Base-by-base conservation (phyloP, 306 rosid genomes). In the Gastrolobium bilobum region DNA sequence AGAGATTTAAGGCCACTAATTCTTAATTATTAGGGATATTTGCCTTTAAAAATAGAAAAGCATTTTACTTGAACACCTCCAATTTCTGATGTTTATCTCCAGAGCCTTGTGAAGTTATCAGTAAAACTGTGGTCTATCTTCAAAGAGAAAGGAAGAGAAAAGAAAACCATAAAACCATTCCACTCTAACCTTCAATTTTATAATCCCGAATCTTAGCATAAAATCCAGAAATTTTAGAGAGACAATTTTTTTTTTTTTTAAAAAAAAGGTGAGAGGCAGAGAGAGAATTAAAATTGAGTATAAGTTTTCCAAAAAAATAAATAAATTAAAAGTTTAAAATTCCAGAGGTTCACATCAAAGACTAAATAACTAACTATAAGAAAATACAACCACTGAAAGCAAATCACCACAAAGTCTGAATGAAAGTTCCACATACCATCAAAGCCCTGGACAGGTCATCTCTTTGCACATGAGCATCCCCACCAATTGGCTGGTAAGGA, bases 361-460 rank as follows among this genome's bases (percentile, higher is more conserved):
- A 73, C 8, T 15, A 58, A 73, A 2, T 34, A 39, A 63, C 34
- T 14, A 50, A 61, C 46, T 75, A 52, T 60, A 51, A 31, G 15
- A 78, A 68, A 81, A 64, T 57, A 65, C 51, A 78, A 59, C 44
- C 30, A 62, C 8, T 60, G 54, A 51, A 73, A 74, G 48, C 10
- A 54, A 59, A 66, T 47, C 57, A 39, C 65, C 33, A 42, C 68
- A 56, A 71, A 80, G 63, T 61, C 29, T 57, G 72, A 83, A 71
- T 61, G 58, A 30, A 76, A 85, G 72, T 79, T 65, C 44, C 53
- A 78, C 86, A 29, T 93, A 95, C 99, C 99, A 93, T 91, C 79
- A 95, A 80, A 66, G 96, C 93, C 78, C 75, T 85, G 1, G 98
- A 89, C 61, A 95, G 87, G 85, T 93, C 92, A 78, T 91, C 92